Conservation (phyloP, 352 stramenopile genomes). For the Phytophthora quininea region DNA sequence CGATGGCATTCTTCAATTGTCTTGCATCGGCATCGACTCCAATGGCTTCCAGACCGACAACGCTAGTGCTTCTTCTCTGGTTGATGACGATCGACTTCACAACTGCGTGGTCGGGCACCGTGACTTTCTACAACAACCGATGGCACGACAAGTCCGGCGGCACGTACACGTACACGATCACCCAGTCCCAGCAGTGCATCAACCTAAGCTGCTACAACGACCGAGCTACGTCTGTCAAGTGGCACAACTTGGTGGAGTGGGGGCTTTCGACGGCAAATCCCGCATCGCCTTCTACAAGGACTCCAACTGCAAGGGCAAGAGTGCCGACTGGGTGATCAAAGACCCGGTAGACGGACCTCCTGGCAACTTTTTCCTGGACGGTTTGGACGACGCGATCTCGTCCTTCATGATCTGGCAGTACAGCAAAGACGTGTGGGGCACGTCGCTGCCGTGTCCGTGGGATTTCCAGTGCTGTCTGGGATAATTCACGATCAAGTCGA, state of each 20-base stretch:
- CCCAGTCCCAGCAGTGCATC: constrained; percentile 29
- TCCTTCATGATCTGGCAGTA: constrained; percentile 44
- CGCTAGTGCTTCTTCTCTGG: neutral
- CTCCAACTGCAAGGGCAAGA: constrained; percentile 22
- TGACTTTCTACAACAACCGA: constrained; percentile 26
- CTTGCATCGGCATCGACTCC: neutral
- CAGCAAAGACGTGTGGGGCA: constrained; percentile 11
- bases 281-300: constrained; percentile 40
- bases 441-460: constrained; percentile 27
- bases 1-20: neutral
- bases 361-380: constrained; percentile 28
- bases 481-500: neutral
- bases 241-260: constrained; percentile 20
- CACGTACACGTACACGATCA: constrained; percentile 25
- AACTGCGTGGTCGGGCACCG: constrained; percentile 15
- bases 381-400: constrained; percentile 31
- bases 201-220: constrained; percentile 41
- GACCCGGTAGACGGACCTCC: constrained; percentile 14
- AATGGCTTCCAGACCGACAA: neutral
- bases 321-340: constrained; percentile 26
- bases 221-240: constrained; percentile 29
- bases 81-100: neutral
- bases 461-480: constrained; percentile 24
- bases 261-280: constrained; percentile 11
- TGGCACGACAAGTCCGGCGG: constrained; percentile 11